These are phyloP conservation scores for Sclerotinia sclerotiorum DNA, from an alignment of 2,329 filamentous ascomycete genomes.

Conservation along the genomic window DNA sequence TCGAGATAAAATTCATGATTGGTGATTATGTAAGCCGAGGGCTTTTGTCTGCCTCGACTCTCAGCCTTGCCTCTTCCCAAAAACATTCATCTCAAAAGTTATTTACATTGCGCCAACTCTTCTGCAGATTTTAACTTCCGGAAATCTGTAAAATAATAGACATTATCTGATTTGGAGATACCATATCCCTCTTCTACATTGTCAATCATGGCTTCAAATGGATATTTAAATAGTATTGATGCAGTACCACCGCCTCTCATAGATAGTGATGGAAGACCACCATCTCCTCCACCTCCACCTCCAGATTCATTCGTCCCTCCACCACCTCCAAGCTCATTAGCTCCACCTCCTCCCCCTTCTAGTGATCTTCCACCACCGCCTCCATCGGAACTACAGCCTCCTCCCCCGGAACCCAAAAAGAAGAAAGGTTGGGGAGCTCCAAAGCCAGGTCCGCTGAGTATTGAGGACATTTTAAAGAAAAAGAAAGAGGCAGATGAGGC, in stretches of 20 bases:
- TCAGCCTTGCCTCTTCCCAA: constrained; percentile 18
- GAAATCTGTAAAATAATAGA: not conserved
- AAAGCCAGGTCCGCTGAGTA: constrained; percentile 61
- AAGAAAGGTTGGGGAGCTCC: constrained; percentile 53
- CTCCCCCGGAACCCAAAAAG: constrained; percentile 51
- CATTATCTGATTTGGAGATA: not conserved
- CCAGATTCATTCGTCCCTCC: constrained; percentile 45
- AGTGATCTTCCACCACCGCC: constrained; percentile 41
- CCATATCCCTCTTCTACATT: not conserved
- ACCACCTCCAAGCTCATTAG: constrained; percentile 42
- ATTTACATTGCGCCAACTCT: constrained; percentile 15
- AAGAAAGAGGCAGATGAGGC: constrained; percentile 85
- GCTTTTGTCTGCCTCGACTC: constrained; percentile 17
- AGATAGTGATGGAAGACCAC: constrained; percentile 32
- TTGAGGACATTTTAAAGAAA: constrained; percentile 81
- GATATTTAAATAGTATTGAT: constrained; percentile 29
- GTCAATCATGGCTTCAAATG: constrained; percentile 28
- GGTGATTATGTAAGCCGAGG: constrained; percentile 20
- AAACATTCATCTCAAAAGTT: constrained; percentile 1
- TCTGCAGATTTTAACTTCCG: not conserved
- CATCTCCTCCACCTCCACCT: constrained; percentile 43
- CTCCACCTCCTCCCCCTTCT: constrained; percentile 37
- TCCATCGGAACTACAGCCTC: constrained; percentile 43
- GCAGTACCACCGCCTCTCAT: constrained; percentile 33
- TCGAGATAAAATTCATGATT: constrained; percentile 18